Base-by-base conservation (phyloP, 2,329 filamentous ascomycete genomes). In the Cercospora sojina region DNA sequence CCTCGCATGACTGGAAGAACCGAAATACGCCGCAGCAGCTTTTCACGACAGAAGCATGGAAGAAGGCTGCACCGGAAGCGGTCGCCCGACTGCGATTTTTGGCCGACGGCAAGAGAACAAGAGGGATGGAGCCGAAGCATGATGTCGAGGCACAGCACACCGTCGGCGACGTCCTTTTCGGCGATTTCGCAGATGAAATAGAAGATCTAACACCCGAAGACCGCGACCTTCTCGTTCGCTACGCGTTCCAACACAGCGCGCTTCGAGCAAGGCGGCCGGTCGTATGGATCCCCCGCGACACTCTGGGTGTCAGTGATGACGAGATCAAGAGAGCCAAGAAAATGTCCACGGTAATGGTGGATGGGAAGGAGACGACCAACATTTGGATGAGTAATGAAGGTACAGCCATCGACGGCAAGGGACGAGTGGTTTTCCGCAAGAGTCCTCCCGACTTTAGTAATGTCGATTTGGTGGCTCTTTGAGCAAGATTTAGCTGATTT, bases 361-460 rank as follows among this genome's bases (percentile, higher is more conserved):
- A 72, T 9, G 65, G 66, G 25, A 67, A 69, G 64, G 69, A 73
- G 56, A 75, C 72, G 70, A 76, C 74, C 49, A 75, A 72, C 70
- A 90, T 98, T 61, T 97, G 93, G 91, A 93, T 98, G 76, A 96
- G 91, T 73, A 97, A 97, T 78, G 91, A 96, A 77, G 93, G 93
- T 66, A 93, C 94, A 20, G 91, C 92, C 9, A 82, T 98, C 72
- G 92, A 97, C 80, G 90, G 88, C 64, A 93, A 92, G 78, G 87
- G 88, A 31, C 87, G 90, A 18, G 92, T 96, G 29, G 70, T 72
- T 16, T 77, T 76, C 63, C 58, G 72, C 31, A 62, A 69, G 29
- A 74, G 70, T 65, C 75, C 75, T 43, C 77, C 77, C 5, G 77
- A 79, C 67, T 78, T 96, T 76, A 93, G 90, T 0, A 91, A 96